phyloP scores from a whole-genome alignment of 208 protist genomes.

The Endotrypanum monterogeii region DNA sequence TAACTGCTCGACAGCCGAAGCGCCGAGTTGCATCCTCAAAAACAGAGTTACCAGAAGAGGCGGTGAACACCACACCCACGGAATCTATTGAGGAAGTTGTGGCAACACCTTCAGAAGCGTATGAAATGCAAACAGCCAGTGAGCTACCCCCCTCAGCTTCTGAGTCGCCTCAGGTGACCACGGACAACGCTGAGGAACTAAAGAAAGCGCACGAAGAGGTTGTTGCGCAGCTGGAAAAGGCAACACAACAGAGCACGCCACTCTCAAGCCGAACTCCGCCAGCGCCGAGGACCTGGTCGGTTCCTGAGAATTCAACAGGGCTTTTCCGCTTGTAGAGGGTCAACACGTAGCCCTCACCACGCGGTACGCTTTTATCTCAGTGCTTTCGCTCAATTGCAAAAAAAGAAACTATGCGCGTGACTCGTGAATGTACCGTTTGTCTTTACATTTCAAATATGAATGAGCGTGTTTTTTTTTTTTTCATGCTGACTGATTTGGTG shows the following conservation, averaged over 20 bases:
- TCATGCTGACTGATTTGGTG: no score
- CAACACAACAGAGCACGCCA: slow-evolving; percentile 13
- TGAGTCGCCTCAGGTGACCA: neutral
- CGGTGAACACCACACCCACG: neutral
- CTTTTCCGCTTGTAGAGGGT: slow-evolving; percentile 32
- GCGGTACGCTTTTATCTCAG: neutral
- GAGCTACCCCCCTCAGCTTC: neutral
- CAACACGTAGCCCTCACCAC: neutral
- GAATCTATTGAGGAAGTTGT: neutral
- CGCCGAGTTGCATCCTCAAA: neutral
- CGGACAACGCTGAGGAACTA: slow-evolving; percentile 7
- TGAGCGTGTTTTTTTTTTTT: no score
- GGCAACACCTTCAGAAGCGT: neutral
- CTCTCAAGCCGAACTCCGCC: neutral
- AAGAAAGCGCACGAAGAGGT: slow-evolving; percentile 23
- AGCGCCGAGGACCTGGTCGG: slow-evolving; percentile 16
- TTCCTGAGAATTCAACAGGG: slow-evolving; percentile 26
- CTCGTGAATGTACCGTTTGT: neutral
- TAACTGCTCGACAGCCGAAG: neutral
- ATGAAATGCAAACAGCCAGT: no score
- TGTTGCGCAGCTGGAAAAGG: slow-evolving; percentile 29
- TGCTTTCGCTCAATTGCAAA: neutral
- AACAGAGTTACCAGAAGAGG: neutral
- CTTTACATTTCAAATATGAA: neutral
- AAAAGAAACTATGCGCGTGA: neutral